Percentiles rank a stretch among this genome's conserved stretches.
Evolutionary conservation across 1,284 basidiomycete genomes (phyloP).

Genomic region (Cryptococcus sp.): DNA sequence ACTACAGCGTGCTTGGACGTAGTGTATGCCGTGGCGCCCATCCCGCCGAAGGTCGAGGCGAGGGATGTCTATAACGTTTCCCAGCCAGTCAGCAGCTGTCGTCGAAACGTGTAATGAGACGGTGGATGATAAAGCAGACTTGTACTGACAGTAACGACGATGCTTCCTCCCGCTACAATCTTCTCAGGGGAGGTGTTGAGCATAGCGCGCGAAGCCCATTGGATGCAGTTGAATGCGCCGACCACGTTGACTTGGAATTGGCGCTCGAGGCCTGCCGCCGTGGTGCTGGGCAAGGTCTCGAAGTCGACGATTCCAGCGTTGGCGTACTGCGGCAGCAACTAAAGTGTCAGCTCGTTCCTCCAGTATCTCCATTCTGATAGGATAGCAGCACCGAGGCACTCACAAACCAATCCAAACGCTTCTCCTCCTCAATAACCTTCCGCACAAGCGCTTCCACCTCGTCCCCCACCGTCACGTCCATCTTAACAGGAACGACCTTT

Average conservation of each 20-base stretch:
- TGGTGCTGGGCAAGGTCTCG: constrained; percentile 13
- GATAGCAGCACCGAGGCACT: background rate
- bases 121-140: background rate
- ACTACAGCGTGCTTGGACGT: constrained; percentile 17
- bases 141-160: constrained; percentile 16
- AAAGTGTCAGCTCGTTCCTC: background rate
- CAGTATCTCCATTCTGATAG: too few species aligned
- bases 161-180: constrained; percentile 15
- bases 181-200: constrained; percentile 16
- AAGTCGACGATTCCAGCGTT: constrained; percentile 23
- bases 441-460: constrained; percentile 18
- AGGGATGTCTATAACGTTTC: too few species aligned
- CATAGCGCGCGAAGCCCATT: constrained; percentile 19
- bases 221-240: constrained; percentile 18
- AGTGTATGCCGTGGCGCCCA: constrained; percentile 19
- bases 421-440: constrained; percentile 14
- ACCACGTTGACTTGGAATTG: constrained; percentile 22
- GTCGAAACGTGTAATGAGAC: too few species aligned
- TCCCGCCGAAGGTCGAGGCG: constrained; percentile 5
- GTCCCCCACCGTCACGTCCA: constrained; percentile 17
- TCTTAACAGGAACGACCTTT: constrained; percentile 7
- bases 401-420: constrained; percentile 22
- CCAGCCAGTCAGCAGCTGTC: too few species aligned
- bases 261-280: constrained; percentile 5
- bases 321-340: constrained; percentile 9